These are phyloP conservation scores for Pichia sp. DNA, from an alignment of 1,139 yeast genomes.

Conservation along the genomic window DNA sequence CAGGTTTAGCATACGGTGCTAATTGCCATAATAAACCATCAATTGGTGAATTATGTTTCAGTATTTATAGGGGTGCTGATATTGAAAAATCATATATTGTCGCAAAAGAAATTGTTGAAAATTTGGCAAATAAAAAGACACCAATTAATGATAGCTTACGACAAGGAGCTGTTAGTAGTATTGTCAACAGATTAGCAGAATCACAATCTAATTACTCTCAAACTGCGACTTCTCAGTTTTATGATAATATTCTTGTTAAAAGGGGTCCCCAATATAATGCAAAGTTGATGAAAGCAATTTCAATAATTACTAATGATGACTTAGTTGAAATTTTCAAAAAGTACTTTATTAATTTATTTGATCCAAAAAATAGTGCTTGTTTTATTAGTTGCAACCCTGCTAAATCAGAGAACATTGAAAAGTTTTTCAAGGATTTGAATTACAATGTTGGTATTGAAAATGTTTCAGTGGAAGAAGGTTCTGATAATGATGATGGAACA, in stretches of 20 bases:
- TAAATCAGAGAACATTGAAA: conserved; percentile 43
- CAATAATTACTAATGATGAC: conserved; percentile 50
- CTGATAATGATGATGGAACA: conserved; percentile 21
- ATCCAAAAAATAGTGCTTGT: conserved; percentile 46
- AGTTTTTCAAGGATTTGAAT: conserved; percentile 46
- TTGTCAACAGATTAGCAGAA: conserved; percentile 66
- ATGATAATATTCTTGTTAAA: conserved; percentile 58
- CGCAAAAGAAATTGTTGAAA: conserved; percentile 62
- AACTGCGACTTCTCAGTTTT: conserved; percentile 62
- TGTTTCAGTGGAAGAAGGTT: conserved; percentile 18
- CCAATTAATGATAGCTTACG: conserved; percentile 53
- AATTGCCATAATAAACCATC: conserved; percentile 54
- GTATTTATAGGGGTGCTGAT: conserved; percentile 81
- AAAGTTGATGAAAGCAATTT: conserved; percentile 40
- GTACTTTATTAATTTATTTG: conserved; percentile 60
- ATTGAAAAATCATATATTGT: conserved; percentile 63
- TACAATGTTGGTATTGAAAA: conserved; percentile 53
- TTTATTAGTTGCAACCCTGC: conserved; percentile 74
- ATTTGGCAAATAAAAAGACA: conserved; percentile 47
- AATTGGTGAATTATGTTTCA: conserved; percentile 59
- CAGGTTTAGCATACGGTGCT: conserved; percentile 93
- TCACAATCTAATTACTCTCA: conserved; percentile 52
- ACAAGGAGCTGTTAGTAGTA: conserved; percentile 68
- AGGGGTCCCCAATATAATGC: conserved; percentile 63
- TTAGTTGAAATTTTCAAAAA: conserved; percentile 48